Evolutionary conservation across 768 basidiomycete genomes (phyloP).

Genomic region (Dendrothele bispora): DNA sequence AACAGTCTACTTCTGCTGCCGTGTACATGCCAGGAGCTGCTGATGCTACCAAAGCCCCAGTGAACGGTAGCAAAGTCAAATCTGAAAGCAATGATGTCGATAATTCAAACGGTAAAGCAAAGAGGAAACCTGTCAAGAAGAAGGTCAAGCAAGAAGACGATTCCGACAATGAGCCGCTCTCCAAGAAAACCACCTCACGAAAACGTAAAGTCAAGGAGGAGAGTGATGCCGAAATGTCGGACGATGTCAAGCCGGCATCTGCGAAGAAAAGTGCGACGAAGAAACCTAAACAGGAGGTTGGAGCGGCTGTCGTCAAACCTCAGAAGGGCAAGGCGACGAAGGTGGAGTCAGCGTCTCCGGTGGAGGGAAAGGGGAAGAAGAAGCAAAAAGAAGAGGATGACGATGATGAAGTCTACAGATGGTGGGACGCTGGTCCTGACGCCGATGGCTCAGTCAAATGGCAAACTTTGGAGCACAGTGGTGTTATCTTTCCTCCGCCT

Average conservation of each 20-base stretch:
- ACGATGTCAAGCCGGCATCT: slow-evolving; percentile 46
- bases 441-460: slow-evolving; percentile 85
- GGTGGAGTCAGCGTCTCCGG: slow-evolving; percentile 24
- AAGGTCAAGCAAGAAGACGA: slow-evolving; percentile 57
- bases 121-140: slow-evolving; percentile 62
- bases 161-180: slow-evolving; percentile 33
- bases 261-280: slow-evolving; percentile 47
- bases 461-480: slow-evolving; percentile 93
- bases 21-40: slow-evolving; percentile 42
- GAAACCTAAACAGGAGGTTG: slow-evolving; percentile 55
- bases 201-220: slow-evolving; percentile 53
- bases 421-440: slow-evolving; percentile 83
- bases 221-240: slow-evolving; percentile 45
- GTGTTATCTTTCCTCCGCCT: slow-evolving; percentile 94
- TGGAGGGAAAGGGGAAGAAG: slow-evolving; percentile 39
- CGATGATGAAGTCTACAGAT: slow-evolving; percentile 71
- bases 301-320: slow-evolving; percentile 39
- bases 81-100: slow-evolving; percentile 37
- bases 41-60: slow-evolving; percentile 33
- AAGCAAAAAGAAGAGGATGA: slow-evolving; percentile 67
- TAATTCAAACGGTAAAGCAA: slow-evolving; percentile 45
- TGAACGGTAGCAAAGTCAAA: slow-evolving; percentile 26
- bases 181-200: slow-evolving; percentile 28
- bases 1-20: slow-evolving; percentile 39
- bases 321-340: slow-evolving; percentile 41